Conservation (phyloP, 495 filamentous ascomycete genomes). For the Thozetella sp. region DNA sequence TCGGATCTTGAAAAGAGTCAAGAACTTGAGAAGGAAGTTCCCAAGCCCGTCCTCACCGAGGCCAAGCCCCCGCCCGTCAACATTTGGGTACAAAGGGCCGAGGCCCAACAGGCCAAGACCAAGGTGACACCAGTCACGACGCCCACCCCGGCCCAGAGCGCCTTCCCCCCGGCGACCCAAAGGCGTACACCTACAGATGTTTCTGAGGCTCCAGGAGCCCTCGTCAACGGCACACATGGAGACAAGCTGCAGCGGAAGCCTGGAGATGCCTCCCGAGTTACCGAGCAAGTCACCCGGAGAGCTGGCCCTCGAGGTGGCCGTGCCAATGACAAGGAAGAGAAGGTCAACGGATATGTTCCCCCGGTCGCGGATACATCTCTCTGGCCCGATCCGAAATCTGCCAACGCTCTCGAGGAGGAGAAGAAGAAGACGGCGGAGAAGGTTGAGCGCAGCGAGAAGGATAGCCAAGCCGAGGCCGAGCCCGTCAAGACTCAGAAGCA, state of each 20-base stretch:
- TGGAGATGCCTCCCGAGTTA: constrained; percentile 47
- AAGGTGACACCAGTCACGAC: constrained; percentile 46
- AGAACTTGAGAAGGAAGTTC: constrained; percentile 48
- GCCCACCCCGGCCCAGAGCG: constrained; percentile 5
- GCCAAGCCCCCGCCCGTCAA: constrained; percentile 84
- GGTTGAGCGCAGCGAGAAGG: constrained; percentile 64
- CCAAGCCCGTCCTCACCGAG: constrained; percentile 70
- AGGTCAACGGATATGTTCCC: constrained; percentile 37
- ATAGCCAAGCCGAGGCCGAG: constrained; percentile 63
- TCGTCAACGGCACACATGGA: constrained; percentile 21
- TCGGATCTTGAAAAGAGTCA: constrained; percentile 37
- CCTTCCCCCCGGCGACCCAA: constrained; percentile 12
- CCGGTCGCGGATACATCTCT: constrained; percentile 68
- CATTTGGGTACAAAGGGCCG: constrained; percentile 76
- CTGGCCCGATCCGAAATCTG: constrained; percentile 91
- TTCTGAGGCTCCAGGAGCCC: constrained; percentile 6
- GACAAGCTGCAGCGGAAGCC: constrained; percentile 53
- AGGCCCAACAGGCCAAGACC: constrained; percentile 67
- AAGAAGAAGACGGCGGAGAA: constrained; percentile 46
- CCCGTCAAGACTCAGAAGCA: constrained; percentile 62
- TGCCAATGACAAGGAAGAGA: constrained; percentile 49
- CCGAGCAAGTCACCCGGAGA: constrained; percentile 41
- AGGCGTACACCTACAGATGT: constrained; percentile 18
- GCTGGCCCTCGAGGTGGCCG: constrained; percentile 46
- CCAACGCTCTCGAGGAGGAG: constrained; percentile 72